Evolutionary conservation across 495 filamentous ascomycete genomes (phyloP).

Genomic region (Daldinia grandis): DNA sequence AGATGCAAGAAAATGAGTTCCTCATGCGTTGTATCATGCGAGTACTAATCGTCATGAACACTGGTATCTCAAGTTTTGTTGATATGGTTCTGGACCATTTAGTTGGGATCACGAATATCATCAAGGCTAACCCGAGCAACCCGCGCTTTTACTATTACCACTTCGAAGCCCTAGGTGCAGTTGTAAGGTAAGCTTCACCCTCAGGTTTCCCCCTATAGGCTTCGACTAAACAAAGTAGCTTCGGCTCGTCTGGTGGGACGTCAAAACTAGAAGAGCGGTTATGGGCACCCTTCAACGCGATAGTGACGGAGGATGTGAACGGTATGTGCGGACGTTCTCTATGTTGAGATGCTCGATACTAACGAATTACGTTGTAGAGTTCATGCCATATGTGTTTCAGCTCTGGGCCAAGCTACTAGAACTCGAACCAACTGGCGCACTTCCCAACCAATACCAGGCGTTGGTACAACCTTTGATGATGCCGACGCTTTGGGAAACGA

Average conservation of each 20-base stretch:
- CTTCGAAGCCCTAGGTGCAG: slow-evolving; percentile 95
- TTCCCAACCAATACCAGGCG: slow-evolving; percentile 79
- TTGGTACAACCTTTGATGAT: slow-evolving; percentile 78
- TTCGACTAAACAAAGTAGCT: slow-evolving; percentile 61
- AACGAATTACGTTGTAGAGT: slow-evolving; percentile 65
- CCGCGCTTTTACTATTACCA: slow-evolving; percentile 98
- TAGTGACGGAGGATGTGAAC: slow-evolving; percentile 81
- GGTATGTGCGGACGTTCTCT: slow-evolving; percentile 56
- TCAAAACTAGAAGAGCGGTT: slow-evolving; percentile 76
- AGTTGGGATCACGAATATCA: slow-evolving; percentile 85
- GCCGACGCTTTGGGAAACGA: slow-evolving; percentile 84
- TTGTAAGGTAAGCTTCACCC: slow-evolving; percentile 69
- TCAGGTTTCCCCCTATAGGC: neutral
- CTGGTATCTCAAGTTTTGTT: slow-evolving; percentile 71
- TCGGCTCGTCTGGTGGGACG: slow-evolving; percentile 64
- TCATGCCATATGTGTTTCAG: slow-evolving; percentile 96
- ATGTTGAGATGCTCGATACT: slow-evolving; percentile 16
- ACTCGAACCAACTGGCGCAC: slow-evolving; percentile 73
- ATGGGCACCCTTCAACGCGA: slow-evolving; percentile 76
- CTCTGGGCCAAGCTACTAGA: slow-evolving; percentile 90
- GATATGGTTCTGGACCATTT: slow-evolving; percentile 80
- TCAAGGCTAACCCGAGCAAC: slow-evolving; percentile 93
- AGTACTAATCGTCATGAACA: slow-evolving; percentile 89
- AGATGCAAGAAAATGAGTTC: slow-evolving; percentile 99
- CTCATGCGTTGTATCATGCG: slow-evolving; percentile 98